Evolutionary conservation across 768 basidiomycete genomes (phyloP), one percentile per base, ranked within the genome.

Genomic region (Agaricus sinodeliciosus): DNA sequence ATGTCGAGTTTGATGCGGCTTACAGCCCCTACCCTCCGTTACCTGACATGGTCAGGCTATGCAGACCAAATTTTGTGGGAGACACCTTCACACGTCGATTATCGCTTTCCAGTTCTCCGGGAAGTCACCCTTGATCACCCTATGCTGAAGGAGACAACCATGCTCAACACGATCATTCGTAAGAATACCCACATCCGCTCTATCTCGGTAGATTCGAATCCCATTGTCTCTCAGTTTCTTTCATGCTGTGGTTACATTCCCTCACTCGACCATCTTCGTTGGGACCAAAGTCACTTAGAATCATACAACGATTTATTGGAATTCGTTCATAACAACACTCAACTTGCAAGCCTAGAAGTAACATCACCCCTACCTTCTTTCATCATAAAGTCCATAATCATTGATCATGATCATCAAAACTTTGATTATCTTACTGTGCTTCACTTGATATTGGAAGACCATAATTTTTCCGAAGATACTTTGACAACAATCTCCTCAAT

Each of bases 241-340:
- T 39, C 6, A 43, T 43, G 22, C 11, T 55, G 62, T 18, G 68
- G 65, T 18, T 48, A 55, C 40, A 53, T 68, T 2, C 26, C 59
- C 2, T 55, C 65, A 9, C 47, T 69, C n/a, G 54, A 57, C 27
- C 53, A 53, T 2, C 57, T 69, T 4, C 58, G 57, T 8, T 65
- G 60, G 62, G 48, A 61, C n/a, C 15, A 16, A 37, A 35, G 52
- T 8, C 13, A 16, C 1, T 42, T 46, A 6, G 9, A 18, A 9
- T 35, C 49, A 1, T 54, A 60, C 18, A 56, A 56, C 9, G 59
- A 62, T 5, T 43, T 66, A 9, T 28, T 64, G 0, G 4, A 43
- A 2, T 67, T 69, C 50, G 44, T 68, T 9, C 37, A 43, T 13
- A 37, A 43, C n/a, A 69, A 69, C 42, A 19, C 52, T 12, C 65